Base-by-base conservation (phyloP, 2,329 filamentous ascomycete genomes). In the Pseudogymnoascus sp. region DNA sequence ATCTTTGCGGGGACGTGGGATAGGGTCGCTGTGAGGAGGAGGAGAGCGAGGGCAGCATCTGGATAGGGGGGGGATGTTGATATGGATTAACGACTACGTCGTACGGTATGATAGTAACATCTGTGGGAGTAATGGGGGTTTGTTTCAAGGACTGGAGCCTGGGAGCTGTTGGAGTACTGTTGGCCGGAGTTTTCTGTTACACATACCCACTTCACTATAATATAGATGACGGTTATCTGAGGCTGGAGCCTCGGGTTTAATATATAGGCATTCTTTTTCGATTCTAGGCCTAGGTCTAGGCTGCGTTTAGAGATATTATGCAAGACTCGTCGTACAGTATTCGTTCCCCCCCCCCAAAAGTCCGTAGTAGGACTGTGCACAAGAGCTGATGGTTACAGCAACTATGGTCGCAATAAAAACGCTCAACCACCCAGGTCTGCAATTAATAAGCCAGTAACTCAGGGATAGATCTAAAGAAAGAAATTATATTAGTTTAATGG, bases 1-100 rank as follows among this genome's bases (percentile, higher is more conserved):
- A 75, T 88, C 35, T 88, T 88, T 72, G 75, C 79, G 0, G 85
- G 85, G 1, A 77, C 77, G 4, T 88, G 85, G 85, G 80, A 87
- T 69, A 75, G 82, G 1, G 78, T 79, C 14, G 62, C 68, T 60
- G 70, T 70, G 44, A 65, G 65, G 40, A 72, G 70, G 65, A 68
- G 71, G 62, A 69, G 71, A 11, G 62, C 64, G 14, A 67, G 66
- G 53, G 37, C 23, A 33, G 59, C 16, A 5, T 28, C 23, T 37
- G 37, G 23, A 10, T 28, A 61, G 33, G 8, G 25, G 53, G 53
- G 28, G 5, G n/a, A 25, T 3, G 12, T 5, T 25, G 21, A n/a
- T 44, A 38, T 38, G 38, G 5, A 44, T 44, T 44, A 21, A 21
- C 10, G 40, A 44, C 10, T 44, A 6, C 5, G 16, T 16, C 8